These are phyloP conservation scores for Phytophthora fragariae DNA, from an alignment of 352 stramenopile species.

Conservation along the genomic window DNA sequence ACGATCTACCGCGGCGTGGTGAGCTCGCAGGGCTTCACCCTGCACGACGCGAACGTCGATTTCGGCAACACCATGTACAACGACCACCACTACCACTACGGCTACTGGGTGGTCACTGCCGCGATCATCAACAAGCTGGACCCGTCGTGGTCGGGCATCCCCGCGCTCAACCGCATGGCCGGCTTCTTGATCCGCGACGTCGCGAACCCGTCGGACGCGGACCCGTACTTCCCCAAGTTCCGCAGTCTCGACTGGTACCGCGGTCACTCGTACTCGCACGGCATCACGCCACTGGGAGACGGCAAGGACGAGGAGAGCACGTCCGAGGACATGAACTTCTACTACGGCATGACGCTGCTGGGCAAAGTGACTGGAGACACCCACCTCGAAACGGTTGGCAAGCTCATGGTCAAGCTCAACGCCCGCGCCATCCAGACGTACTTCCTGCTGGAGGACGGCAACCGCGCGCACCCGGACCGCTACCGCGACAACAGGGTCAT, in stretches of 20 bases:
- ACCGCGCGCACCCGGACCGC: slow-evolving; percentile 46
- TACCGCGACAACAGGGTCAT: slow-evolving; percentile 71
- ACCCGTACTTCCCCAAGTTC: slow-evolving; percentile 55
- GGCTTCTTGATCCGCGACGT: slow-evolving; percentile 53
- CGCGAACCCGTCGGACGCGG: slow-evolving; percentile 46
- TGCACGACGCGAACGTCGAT: slow-evolving; percentile 49
- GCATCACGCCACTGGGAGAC: slow-evolving; percentile 48
- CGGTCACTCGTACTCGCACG: slow-evolving; percentile 64
- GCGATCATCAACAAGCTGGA: slow-evolving; percentile 56
- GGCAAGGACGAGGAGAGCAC: slow-evolving; percentile 62
- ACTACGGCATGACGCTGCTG: slow-evolving; percentile 50
- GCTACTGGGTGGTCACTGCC: slow-evolving; percentile 51
- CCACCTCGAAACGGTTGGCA: slow-evolving; percentile 48
- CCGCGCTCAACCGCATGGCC: slow-evolving; percentile 46
- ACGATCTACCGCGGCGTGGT: slow-evolving; percentile 53
- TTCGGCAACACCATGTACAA: slow-evolving; percentile 71
- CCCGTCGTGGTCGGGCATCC: slow-evolving; percentile 44
- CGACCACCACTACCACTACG: slow-evolving; percentile 64
- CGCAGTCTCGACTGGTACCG: slow-evolving; percentile 57
- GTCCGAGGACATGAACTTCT: slow-evolving; percentile 62
- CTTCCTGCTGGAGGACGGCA: slow-evolving; percentile 55
- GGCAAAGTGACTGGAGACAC: slow-evolving; percentile 43
- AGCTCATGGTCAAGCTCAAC: slow-evolving; percentile 61
- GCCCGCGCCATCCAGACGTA: slow-evolving; percentile 56
- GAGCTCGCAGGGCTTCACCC: slow-evolving; percentile 55